Conservation (phyloP, 2,329 filamentous ascomycete genomes). For the Pseudogymnoascus sp. region DNA sequence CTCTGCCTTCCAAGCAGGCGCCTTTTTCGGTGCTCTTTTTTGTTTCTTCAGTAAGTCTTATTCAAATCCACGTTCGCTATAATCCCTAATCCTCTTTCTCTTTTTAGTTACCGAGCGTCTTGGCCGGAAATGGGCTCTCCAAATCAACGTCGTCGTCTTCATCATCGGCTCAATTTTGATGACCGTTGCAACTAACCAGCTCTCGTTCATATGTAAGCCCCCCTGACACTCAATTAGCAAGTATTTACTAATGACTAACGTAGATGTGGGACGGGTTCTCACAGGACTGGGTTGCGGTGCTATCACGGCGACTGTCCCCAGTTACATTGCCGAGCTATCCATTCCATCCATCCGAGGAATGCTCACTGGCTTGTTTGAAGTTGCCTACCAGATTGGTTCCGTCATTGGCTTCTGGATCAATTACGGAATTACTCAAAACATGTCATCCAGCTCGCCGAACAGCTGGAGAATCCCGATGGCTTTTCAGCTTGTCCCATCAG, state of each 20-base stretch:
- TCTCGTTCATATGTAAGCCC: conserved; percentile 39
- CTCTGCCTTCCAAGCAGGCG: conserved; percentile 39
- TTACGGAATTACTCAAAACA: conserved; percentile 28
- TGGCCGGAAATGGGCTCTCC: conserved; percentile 44
- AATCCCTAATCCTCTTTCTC: neutral
- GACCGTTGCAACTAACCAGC: conserved; percentile 34
- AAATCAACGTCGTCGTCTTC: conserved; percentile 39
- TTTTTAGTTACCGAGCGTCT: conserved; percentile 38
- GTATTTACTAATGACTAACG: neutral
- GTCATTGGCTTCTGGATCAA: conserved; percentile 33
- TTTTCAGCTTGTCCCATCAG: conserved; percentile 51
- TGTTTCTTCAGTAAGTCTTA: conserved; percentile 33
- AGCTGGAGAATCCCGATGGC: conserved; percentile 34
- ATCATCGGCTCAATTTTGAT: conserved; percentile 39
- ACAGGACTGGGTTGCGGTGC: conserved; percentile 30
- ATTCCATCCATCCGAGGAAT: conserved; percentile 30
- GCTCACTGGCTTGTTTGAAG: conserved; percentile 27
- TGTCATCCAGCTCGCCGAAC: conserved; percentile 20
- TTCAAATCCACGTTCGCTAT: neutral
- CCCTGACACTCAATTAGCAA: conserved; percentile 17
- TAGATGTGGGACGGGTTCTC: conserved; percentile 31
- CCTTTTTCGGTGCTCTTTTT: conserved; percentile 46
- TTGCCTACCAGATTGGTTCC: conserved; percentile 28
- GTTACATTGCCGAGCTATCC: conserved; percentile 30
- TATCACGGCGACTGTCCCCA: conserved; percentile 28